Conservation (phyloP, 352 stramenopile species). For the Pythium chondricola region DNA sequence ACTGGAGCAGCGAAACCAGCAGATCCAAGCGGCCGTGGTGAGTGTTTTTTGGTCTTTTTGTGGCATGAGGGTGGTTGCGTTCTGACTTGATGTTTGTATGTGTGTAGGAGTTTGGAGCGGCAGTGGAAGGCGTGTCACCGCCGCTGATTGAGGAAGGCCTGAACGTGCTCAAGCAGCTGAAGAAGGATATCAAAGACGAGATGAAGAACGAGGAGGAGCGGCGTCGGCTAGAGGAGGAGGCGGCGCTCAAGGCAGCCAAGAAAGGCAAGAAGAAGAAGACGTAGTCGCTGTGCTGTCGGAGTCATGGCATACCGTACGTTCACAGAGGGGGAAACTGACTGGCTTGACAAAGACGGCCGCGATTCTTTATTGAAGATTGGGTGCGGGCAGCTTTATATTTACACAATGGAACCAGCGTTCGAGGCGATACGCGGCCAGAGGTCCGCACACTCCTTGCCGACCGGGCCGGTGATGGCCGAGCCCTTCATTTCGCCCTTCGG, state of each 20-base stretch:
- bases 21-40: slow-evolving; percentile 47
- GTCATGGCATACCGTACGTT: neutral
- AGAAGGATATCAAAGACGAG: slow-evolving; percentile 79
- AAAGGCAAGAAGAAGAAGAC: slow-evolving; percentile 80
- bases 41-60: neutral
- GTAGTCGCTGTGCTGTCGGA: slow-evolving; percentile 8
- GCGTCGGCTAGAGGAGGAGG: slow-evolving; percentile 61
- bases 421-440: slow-evolving; percentile 99
- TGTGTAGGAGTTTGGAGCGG: slow-evolving; percentile 30
- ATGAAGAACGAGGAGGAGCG: slow-evolving; percentile 70
- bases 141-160: slow-evolving; percentile 53
- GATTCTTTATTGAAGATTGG: slow-evolving; percentile 20
- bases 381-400: slow-evolving; percentile 47
- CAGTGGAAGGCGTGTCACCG: slow-evolving; percentile 44
- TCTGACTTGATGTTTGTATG: neutral
- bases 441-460: slow-evolving; percentile 99
- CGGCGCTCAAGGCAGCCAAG: slow-evolving; percentile 65
- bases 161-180: slow-evolving; percentile 63
- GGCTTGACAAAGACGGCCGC: slow-evolving; percentile 14
- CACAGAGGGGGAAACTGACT: neutral
- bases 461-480: slow-evolving; percentile 98
- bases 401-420: slow-evolving; percentile 99
- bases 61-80: neutral
- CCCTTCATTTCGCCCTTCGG: slow-evolving; percentile 99
- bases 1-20: slow-evolving; percentile 50